Evolutionary conservation across 2,329 filamentous ascomycete species (phyloP).

Genomic region (Colletotrichum shisoi): DNA sequence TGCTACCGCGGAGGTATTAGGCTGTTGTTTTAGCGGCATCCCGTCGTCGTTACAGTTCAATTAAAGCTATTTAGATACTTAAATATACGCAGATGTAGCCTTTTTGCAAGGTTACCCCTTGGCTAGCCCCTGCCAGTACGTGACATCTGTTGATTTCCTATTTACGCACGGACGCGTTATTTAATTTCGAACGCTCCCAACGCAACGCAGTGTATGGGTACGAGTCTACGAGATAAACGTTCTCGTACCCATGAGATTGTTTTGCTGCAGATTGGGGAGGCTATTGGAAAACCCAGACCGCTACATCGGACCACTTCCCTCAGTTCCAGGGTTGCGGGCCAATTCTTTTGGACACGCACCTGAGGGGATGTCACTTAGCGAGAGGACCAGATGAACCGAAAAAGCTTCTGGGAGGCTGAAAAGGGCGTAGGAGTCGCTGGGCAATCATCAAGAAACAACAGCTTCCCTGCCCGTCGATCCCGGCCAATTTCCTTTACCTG

Average conservation of each 20-base stretch:
- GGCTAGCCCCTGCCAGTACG: too few relatives aligned
- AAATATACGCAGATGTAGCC: too few relatives aligned
- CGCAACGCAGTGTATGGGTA: too few relatives aligned
- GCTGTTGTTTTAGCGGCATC: too few relatives aligned
- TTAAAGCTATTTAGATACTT: too few relatives aligned
- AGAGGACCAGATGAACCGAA: conserved; percentile 22
- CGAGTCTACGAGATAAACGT: too few relatives aligned
- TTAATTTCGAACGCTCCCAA: too few relatives aligned
- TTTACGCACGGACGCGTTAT: too few relatives aligned
- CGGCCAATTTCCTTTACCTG: conserved; percentile 33
- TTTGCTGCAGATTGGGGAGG: neutral
- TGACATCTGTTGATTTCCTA: too few relatives aligned
- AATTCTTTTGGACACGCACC: neutral
- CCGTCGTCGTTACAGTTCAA: too few relatives aligned
- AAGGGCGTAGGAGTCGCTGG: conserved; percentile 22
- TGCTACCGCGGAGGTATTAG: too few relatives aligned
- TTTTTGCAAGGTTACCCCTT: too few relatives aligned
- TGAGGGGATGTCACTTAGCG: conserved; percentile 8
- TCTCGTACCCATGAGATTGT: conserved; percentile 12
- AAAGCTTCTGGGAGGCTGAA: conserved; percentile 28
- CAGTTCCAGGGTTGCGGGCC: neutral
- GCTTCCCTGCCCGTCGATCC: conserved; percentile 34
- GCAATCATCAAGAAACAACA: conserved; percentile 36
- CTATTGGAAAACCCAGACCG: conserved; percentile 12
- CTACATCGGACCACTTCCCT: conserved; percentile 11